These are phyloP conservation scores for Eutypella sp. DNA, from an alignment of 2,329 filamentous ascomycete genomes.

Conservation along the genomic window DNA sequence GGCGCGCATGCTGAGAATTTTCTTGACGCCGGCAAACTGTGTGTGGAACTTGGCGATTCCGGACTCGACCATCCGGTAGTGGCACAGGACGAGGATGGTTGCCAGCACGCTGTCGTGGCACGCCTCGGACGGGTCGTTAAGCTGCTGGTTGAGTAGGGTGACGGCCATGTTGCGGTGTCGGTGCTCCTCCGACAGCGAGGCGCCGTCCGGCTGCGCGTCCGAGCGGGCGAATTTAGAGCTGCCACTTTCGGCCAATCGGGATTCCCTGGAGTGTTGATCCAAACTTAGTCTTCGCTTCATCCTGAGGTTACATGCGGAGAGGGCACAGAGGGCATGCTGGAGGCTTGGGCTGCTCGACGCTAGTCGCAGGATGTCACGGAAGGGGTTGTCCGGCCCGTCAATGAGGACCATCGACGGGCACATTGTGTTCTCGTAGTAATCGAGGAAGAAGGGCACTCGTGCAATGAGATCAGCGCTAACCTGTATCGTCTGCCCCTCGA, in stretches of 20 bases:
- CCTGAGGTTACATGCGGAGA: slow-evolving; percentile 83
- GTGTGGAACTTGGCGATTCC: slow-evolving; percentile 90
- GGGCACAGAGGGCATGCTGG: slow-evolving; percentile 87
- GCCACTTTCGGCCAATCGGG: slow-evolving; percentile 43
- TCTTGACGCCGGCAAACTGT: slow-evolving; percentile 89
- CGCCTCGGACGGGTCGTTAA: slow-evolving; percentile 70
- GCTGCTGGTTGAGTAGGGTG: slow-evolving; percentile 74
- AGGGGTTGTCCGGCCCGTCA: slow-evolving; percentile 81
- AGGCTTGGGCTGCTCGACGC: slow-evolving; percentile 74
- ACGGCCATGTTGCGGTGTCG: slow-evolving; percentile 80
- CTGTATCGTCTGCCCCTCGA: slow-evolving; percentile 42
- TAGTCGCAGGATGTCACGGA: slow-evolving; percentile 72
- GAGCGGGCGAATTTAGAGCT: slow-evolving; percentile 35
- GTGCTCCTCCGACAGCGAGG: slow-evolving; percentile 70
- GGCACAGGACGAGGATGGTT: slow-evolving; percentile 79
- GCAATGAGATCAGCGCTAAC: slow-evolving; percentile 62
- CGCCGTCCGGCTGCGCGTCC: slow-evolving; percentile 52
- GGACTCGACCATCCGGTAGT: slow-evolving; percentile 91
- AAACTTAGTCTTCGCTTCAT: slow-evolving; percentile 70
- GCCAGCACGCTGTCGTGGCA: slow-evolving; percentile 83
- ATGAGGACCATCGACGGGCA: slow-evolving; percentile 89
- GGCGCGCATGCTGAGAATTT: slow-evolving; percentile 71
- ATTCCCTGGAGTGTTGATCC: slow-evolving; percentile 49
- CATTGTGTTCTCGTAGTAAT: slow-evolving; percentile 91
- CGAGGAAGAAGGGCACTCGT: slow-evolving; percentile 82